Conservation (phyloP, 352 stramenopile genomes). For the Pythium brachiatum region DNA sequence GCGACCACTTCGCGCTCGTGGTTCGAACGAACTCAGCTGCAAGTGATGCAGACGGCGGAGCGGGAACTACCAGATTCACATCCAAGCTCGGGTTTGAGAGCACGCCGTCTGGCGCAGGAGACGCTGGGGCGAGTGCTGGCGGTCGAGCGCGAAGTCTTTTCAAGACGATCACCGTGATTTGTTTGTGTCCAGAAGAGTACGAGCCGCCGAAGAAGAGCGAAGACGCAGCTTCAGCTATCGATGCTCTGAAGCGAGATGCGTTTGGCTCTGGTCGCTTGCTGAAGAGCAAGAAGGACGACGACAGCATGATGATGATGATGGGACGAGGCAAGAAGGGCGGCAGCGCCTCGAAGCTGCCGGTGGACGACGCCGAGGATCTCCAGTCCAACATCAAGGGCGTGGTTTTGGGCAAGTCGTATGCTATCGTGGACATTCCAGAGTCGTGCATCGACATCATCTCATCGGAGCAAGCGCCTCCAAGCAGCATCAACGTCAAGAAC, state of each 20-base stretch:
- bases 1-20: slow-evolving; percentile 58
- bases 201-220: slow-evolving; percentile 37
- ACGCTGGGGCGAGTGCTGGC: not conserved
- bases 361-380: slow-evolving; percentile 41
- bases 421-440: slow-evolving; percentile 74
- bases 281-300: slow-evolving; percentile 53
- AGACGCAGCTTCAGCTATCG: not conserved
- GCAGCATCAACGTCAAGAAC: slow-evolving; percentile 56
- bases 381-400: slow-evolving; percentile 47
- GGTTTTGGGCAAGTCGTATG: slow-evolving; percentile 65
- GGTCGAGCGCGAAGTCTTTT: slow-evolving; percentile 44
- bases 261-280: slow-evolving; percentile 36
- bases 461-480: slow-evolving; percentile 27
- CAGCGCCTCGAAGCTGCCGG: not conserved
- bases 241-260: slow-evolving; percentile 1
- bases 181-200: slow-evolving; percentile 66
- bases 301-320: slow-evolving; percentile 50
- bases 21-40: slow-evolving; percentile 43
- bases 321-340: slow-evolving; percentile 13
- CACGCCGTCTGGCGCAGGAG: not conserved
- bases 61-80: slow-evolving; percentile 25
- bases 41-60: slow-evolving; percentile 14
- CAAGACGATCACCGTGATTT: slow-evolving; percentile 73
- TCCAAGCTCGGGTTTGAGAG: slow-evolving; percentile 52
- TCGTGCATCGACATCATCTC: slow-evolving; percentile 74